Conservation (phyloP, 108 stramenopile species). For the Cyclotella cryptica region DNA sequence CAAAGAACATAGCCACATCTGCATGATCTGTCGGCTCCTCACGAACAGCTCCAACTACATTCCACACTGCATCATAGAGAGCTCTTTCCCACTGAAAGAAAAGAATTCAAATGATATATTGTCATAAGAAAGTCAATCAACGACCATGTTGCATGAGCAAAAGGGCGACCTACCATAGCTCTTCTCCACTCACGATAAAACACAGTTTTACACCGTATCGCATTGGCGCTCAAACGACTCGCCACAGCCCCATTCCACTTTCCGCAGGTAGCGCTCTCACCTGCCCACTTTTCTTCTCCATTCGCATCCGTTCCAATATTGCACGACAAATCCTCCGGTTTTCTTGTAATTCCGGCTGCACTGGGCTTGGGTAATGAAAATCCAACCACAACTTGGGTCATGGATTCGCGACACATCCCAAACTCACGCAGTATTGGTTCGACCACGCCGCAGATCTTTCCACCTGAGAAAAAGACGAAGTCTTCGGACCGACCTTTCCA, state of each 20-base stretch:
- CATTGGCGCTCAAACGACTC: conserved; percentile 63
- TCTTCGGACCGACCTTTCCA: conserved; percentile 65
- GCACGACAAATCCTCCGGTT: conserved; percentile 60
- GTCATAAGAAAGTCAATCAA: background rate
- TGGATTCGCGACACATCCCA: conserved; percentile 81
- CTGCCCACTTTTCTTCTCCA: conserved; percentile 82
- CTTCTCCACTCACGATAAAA: conserved; percentile 90
- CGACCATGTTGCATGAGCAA: background rate
- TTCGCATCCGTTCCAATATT: conserved; percentile 64
- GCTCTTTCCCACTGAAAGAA: conserved; percentile 69
- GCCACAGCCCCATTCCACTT: conserved; percentile 85
- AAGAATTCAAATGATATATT: background rate
- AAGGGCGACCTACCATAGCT: conserved; percentile 53
- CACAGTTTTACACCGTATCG: conserved; percentile 64
- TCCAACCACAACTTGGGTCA: conserved; percentile 80
- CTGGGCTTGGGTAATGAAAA: conserved; percentile 53
- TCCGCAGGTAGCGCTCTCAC: conserved; percentile 78
- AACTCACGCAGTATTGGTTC: conserved; percentile 73
- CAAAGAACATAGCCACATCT: conserved; percentile 81
- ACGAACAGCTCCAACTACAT: conserved; percentile 76
- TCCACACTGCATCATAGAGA: conserved; percentile 70
- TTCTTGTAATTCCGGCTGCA: conserved; percentile 25
- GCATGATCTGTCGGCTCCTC: conserved; percentile 70
- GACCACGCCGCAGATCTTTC: conserved; percentile 73
- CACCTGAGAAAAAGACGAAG: conserved; percentile 85